Conservation (phyloP, 2,329 filamentous ascomycete species). For the Fusarium foetens region DNA sequence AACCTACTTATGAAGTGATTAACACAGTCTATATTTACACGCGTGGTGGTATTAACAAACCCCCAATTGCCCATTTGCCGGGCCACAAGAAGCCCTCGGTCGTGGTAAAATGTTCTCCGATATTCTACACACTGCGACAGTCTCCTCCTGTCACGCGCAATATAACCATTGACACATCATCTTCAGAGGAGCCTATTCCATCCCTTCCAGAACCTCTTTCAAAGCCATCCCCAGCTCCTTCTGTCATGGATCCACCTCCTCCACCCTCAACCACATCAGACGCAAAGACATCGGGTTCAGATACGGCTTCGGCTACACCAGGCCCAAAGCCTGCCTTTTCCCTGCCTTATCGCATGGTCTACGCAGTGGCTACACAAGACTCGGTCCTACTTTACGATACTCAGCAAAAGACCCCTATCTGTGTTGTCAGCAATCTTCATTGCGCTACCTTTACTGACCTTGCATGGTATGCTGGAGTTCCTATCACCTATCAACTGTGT, state of each 20-base stretch:
- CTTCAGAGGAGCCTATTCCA: slow-evolving; percentile 83
- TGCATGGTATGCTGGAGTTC: slow-evolving; percentile 75
- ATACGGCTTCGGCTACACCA: slow-evolving; percentile 61
- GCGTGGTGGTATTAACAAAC: slow-evolving; percentile 93
- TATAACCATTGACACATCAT: slow-evolving; percentile 95
- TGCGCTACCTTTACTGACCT: slow-evolving; percentile 98
- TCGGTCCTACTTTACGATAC: slow-evolving; percentile 96
- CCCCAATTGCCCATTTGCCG: slow-evolving; percentile 91
- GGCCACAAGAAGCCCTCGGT: slow-evolving; percentile 99
- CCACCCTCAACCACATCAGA: slow-evolving; percentile 63
- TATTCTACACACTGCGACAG: slow-evolving; percentile 85
- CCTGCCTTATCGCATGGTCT: slow-evolving; percentile 92
- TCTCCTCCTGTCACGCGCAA: slow-evolving; percentile 77
- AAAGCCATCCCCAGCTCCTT: slow-evolving; percentile 65
- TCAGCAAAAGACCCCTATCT: slow-evolving; percentile 92
- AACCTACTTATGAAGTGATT: slow-evolving; percentile 83
- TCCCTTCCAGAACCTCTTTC: slow-evolving; percentile 85
- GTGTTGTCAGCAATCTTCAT: slow-evolving; percentile 95
- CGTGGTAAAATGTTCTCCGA: slow-evolving; percentile 91
- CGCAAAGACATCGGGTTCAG: slow-evolving; percentile 59
- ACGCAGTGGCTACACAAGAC: slow-evolving; percentile 96
- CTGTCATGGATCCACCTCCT: slow-evolving; percentile 86
- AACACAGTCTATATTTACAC: slow-evolving; percentile 99
- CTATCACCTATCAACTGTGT: not conserved
- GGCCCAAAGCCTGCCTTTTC: slow-evolving; percentile 79